These are phyloP conservation scores for Sarcodon aspratus DNA, from an alignment of 768 basidiomycete species.

Conservation along the genomic window DNA sequence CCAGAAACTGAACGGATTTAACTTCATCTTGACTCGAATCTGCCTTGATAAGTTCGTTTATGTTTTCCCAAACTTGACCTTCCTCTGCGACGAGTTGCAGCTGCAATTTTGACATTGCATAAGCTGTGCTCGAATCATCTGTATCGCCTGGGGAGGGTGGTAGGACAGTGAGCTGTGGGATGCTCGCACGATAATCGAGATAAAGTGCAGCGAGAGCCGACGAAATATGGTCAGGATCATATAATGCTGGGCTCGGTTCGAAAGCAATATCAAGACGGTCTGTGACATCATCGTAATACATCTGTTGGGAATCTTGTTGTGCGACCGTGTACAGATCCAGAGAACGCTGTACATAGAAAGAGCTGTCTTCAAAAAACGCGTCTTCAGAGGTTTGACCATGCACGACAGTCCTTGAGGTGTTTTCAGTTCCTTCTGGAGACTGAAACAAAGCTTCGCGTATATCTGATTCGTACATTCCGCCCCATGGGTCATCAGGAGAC, in stretches of 20 bases:
- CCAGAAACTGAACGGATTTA: conserved; percentile 18
- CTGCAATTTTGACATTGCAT: conserved; percentile 52
- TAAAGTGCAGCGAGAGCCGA: conserved; percentile 34
- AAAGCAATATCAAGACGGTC: neutral
- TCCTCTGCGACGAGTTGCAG: conserved; percentile 49
- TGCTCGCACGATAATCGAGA: conserved; percentile 13
- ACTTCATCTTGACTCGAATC: conserved; percentile 11
- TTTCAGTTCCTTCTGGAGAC: too few relatives aligned
- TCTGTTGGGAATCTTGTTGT: neutral
- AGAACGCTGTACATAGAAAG: too few relatives aligned
- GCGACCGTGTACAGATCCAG: neutral
- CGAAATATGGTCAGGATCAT: conserved; percentile 11
- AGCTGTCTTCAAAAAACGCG: neutral
- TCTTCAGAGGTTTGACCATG: neutral
- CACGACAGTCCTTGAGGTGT: neutral
- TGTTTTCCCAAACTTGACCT: conserved; percentile 42
- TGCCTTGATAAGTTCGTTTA: conserved; percentile 14
- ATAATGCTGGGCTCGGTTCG: neutral
- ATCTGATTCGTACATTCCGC: neutral
- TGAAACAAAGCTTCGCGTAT: too few relatives aligned
- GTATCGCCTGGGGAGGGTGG: conserved; percentile 4
- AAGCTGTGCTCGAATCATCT: conserved; percentile 27
- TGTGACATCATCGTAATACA: neutral
- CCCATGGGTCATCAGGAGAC: neutral
- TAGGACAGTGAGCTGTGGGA: conserved; percentile 5